A percentile compares a stretch with the other conserved stretches of the same genome.
phyloP scores from a whole-genome alignment of 768 basidiomycete genomes.

The Trametes cingulata region DNA sequence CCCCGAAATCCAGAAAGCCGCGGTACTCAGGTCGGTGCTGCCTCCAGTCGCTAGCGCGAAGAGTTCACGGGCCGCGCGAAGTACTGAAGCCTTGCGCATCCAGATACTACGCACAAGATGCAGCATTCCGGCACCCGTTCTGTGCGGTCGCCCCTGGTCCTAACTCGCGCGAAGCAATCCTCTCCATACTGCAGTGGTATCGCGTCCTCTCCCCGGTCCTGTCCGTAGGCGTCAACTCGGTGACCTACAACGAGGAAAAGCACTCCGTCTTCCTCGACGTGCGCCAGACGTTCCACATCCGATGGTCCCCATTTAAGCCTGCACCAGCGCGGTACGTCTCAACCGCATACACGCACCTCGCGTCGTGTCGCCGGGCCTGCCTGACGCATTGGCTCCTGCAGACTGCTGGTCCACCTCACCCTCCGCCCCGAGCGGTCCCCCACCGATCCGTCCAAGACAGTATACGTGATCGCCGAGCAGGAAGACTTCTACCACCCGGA shows the following conservation, averaged over 20 bases:
- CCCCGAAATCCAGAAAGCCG: conserved; percentile 49
- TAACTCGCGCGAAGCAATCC: conserved; percentile 54
- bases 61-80: neutral
- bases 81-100: neutral
- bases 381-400: conserved; percentile 21
- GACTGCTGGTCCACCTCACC: conserved; percentile 51
- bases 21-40: conserved; percentile 34
- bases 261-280: conserved; percentile 51
- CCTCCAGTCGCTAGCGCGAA: neutral
- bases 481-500: conserved; percentile 63
- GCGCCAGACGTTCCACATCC: conserved; percentile 54
- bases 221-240: conserved; percentile 42
- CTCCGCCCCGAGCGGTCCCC: conserved; percentile 34
- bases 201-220: conserved; percentile 60
- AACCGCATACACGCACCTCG: neutral
- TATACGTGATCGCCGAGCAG: conserved; percentile 52
- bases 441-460: conserved; percentile 33
- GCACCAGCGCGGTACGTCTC: conserved; percentile 46
- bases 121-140: conserved; percentile 59
- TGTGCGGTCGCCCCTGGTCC: conserved; percentile 48
- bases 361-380: neutral
- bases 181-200: conserved; percentile 68
- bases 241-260: conserved; percentile 48
- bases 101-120: conserved; percentile 55
- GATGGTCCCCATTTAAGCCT: conserved; percentile 46